These are phyloP conservation scores for Aspergillus versicolor DNA, from an alignment of 2,329 filamentous ascomycete genomes.

Conservation along the genomic window DNA sequence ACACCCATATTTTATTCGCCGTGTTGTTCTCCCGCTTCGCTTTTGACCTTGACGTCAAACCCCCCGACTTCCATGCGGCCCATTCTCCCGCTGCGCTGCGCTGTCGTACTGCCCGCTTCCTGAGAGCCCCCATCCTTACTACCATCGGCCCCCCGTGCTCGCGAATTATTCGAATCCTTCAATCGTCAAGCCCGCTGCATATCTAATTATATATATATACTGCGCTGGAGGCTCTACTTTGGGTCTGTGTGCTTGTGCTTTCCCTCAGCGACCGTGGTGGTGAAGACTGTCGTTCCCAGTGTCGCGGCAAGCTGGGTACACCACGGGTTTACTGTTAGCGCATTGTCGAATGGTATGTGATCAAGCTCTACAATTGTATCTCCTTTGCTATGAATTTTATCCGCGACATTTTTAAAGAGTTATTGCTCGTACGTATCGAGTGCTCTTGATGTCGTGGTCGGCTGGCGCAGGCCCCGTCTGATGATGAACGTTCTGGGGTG, in stretches of 20 bases:
- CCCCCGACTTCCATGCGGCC: conserved; percentile 32
- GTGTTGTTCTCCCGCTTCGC: conserved; percentile 6
- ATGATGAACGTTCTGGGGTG: conserved; percentile 29
- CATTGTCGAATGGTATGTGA: conserved; percentile 40
- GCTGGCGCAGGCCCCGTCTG: conserved; percentile 24
- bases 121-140: conserved; percentile 25
- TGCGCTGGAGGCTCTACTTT: conserved; percentile 14
- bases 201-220: not conserved
- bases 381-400: conserved; percentile 4
- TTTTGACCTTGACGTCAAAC: conserved; percentile 15
- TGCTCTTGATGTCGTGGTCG: conserved; percentile 9
- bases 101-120: conserved; percentile 35
- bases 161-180: conserved; percentile 19
- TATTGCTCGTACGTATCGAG: not conserved
- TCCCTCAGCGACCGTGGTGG: conserved; percentile 25
- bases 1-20: conserved; percentile 9
- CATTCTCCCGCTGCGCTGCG: conserved; percentile 30
- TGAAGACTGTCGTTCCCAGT: conserved; percentile 28
- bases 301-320: conserved; percentile 34
- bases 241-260: not conserved
- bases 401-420: not conserved
- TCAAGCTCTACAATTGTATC: conserved; percentile 18
- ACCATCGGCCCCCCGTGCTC: conserved; percentile 1
- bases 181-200: not conserved
- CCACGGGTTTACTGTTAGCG: conserved; percentile 32